These are phyloP conservation scores for Albifimbria verrucaria DNA, from an alignment of 2,329 filamentous ascomycete species.

Conservation along the genomic window DNA sequence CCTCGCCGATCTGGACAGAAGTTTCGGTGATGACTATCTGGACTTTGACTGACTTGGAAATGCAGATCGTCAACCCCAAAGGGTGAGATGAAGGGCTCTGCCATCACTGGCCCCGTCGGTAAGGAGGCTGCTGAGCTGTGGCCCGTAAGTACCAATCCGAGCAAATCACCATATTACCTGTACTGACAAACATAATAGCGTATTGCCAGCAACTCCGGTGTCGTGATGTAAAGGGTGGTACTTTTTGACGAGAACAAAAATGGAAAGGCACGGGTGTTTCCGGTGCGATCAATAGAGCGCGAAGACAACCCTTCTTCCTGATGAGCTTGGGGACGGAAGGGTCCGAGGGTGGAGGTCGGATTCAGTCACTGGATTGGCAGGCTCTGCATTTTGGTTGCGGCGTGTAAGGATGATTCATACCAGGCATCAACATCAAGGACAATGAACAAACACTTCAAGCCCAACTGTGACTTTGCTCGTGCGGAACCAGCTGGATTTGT, in stretches of 20 bases:
- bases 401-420: constrained; percentile 52
- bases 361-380: constrained; percentile 41
- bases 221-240: constrained; percentile 86
- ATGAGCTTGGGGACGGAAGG: constrained; percentile 11
- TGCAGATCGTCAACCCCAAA: constrained; percentile 97
- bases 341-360: constrained; percentile 11
- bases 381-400: constrained; percentile 52
- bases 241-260: constrained; percentile 21
- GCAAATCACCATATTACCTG: constrained; percentile 1
- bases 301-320: constrained; percentile 19
- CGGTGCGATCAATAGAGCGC: constrained; percentile 32
- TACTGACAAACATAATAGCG: constrained; percentile 53
- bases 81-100: constrained; percentile 99
- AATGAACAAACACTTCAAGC: constrained; percentile 32
- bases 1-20: neutral
- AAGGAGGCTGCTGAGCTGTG: constrained; percentile 99
- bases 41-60: constrained; percentile 29
- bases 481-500: too few species aligned
- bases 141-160: constrained; percentile 65
- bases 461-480: neutral
- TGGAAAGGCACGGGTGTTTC: constrained; percentile 28
- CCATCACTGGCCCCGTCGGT: constrained; percentile 97
- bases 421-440: constrained; percentile 49
- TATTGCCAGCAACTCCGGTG: constrained; percentile 99
- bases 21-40: neutral